Conservation (phyloP, 2,329 filamentous ascomycete species). For the Aureobasidium vineae region DNA sequence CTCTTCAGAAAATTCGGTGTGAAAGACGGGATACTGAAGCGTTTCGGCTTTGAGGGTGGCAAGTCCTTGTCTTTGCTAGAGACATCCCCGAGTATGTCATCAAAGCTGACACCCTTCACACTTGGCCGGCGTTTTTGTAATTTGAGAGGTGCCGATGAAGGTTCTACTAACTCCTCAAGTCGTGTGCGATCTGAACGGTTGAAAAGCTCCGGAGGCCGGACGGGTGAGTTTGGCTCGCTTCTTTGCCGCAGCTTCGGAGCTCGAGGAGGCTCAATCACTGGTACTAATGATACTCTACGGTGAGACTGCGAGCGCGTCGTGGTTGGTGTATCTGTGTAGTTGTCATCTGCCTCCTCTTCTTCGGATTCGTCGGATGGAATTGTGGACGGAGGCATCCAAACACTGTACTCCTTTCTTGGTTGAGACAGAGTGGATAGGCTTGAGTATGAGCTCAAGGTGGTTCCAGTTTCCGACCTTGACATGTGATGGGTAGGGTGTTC, state of each 20-base stretch:
- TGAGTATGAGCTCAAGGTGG: slow-evolving; percentile 31
- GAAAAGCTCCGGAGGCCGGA: slow-evolving; percentile 29
- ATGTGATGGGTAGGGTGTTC: slow-evolving; percentile 8
- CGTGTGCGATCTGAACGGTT: not conserved
- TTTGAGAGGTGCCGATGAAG: slow-evolving; percentile 39
- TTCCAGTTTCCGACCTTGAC: slow-evolving; percentile 6
- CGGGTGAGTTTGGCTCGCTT: slow-evolving; percentile 41
- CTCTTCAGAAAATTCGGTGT: slow-evolving; percentile 42
- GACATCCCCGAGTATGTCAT: slow-evolving; percentile 7
- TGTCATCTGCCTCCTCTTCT: slow-evolving; percentile 34
- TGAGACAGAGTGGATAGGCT: slow-evolving; percentile 30
- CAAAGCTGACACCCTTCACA: slow-evolving; percentile 28
- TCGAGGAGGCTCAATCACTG: slow-evolving; percentile 47
- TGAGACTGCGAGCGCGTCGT: slow-evolving; percentile 42
- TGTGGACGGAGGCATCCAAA: slow-evolving; percentile 50
- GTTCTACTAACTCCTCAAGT: slow-evolving; percentile 24
- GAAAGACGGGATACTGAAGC: slow-evolving; percentile 35
- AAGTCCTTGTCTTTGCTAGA: slow-evolving; percentile 26
- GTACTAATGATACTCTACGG: slow-evolving; percentile 50
- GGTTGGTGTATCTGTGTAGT: slow-evolving; percentile 29
- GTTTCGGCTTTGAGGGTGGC: slow-evolving; percentile 26
- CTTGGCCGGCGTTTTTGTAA: slow-evolving; percentile 36
- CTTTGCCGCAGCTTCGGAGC: slow-evolving; percentile 47
- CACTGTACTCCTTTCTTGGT: slow-evolving; percentile 46
- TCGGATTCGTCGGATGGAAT: slow-evolving; percentile 36